Percentiles rank a stretch among this genome's conserved stretches.
Evolutionary conservation across 2,329 filamentous ascomycete genomes (phyloP).

Genomic region (Lasiodiplodia sp.): DNA sequence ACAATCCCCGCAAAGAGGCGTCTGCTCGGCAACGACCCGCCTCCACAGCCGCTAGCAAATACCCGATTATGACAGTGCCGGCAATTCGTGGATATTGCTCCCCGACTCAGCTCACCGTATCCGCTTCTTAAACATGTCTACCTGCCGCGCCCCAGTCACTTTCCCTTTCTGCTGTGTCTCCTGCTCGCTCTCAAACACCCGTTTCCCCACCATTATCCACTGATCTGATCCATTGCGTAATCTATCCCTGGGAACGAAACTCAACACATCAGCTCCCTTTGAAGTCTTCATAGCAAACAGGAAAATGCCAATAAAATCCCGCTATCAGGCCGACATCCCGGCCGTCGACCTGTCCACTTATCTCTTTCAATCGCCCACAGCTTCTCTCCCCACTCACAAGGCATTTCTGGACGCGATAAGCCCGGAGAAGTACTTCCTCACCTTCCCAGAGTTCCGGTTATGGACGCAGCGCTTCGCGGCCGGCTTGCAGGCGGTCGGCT

Average conservation of each 20-base stretch:
- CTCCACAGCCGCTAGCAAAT: background rate
- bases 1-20: conserved; percentile 22
- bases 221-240: background rate
- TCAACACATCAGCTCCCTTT: background rate
- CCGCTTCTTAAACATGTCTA: conserved; percentile 6
- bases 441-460: conserved; percentile 68
- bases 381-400: conserved; percentile 54
- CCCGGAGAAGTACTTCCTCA: conserved; percentile 72
- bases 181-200: background rate
- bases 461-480: conserved; percentile 76
- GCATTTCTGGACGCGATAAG: conserved; percentile 70
- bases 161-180: background rate
- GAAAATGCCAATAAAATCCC: conserved; percentile 62
- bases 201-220: background rate
- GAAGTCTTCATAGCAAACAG: conserved; percentile 29
- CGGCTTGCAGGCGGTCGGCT: conserved; percentile 69
- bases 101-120: background rate
- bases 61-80: background rate
- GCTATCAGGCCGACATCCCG: conserved; percentile 57
- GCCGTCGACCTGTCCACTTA: conserved; percentile 55
- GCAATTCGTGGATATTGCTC: background rate
- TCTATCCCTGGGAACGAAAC: background rate
- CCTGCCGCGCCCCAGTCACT: background rate
- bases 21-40: conserved; percentile 2
- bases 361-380: conserved; percentile 60